Evolutionary conservation across 2,329 filamentous ascomycete species (phyloP).

Genomic region (Pseudogymnoascus sp.): DNA sequence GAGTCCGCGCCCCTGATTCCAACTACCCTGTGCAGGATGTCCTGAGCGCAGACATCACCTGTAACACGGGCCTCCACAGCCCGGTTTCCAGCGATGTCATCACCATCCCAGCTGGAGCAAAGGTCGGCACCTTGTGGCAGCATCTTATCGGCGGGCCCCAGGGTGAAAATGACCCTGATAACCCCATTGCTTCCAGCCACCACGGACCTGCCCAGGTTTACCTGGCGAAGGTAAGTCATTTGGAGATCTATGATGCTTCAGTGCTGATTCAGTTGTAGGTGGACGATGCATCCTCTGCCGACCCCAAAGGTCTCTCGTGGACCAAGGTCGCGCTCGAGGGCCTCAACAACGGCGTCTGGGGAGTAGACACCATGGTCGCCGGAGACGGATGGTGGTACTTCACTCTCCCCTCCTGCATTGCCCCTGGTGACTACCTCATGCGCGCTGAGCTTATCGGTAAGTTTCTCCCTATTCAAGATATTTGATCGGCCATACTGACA

Average conservation of each 20-base stretch:
- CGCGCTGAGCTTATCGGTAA: constrained; percentile 42
- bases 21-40: constrained; percentile 44
- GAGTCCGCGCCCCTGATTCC: constrained; percentile 39
- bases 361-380: constrained; percentile 21
- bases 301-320: constrained; percentile 18
- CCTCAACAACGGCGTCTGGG: constrained; percentile 19
- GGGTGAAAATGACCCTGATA: constrained; percentile 34
- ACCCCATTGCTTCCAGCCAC: constrained; percentile 40
- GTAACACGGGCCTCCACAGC: constrained; percentile 34
- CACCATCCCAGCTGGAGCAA: constrained; percentile 38
- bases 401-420: constrained; percentile 41
- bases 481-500: constrained; percentile 20
- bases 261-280: constrained; percentile 23
- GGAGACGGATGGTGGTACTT: constrained; percentile 39
- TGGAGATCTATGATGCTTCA: background rate
- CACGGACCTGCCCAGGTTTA: constrained; percentile 37
- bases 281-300: constrained; percentile 28
- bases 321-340: constrained; percentile 42
- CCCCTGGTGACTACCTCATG: constrained; percentile 46
- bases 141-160: constrained; percentile 43
- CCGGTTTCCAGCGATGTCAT: constrained; percentile 33
- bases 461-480: constrained; percentile 38
- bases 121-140: constrained; percentile 40
- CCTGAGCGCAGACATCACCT: constrained; percentile 37
- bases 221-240: constrained; percentile 33